These are phyloP conservation scores for Dendrocalamus latiflorus DNA, from an alignment of 202 grass and related monocot genomes.

Conservation along the genomic window DNA sequence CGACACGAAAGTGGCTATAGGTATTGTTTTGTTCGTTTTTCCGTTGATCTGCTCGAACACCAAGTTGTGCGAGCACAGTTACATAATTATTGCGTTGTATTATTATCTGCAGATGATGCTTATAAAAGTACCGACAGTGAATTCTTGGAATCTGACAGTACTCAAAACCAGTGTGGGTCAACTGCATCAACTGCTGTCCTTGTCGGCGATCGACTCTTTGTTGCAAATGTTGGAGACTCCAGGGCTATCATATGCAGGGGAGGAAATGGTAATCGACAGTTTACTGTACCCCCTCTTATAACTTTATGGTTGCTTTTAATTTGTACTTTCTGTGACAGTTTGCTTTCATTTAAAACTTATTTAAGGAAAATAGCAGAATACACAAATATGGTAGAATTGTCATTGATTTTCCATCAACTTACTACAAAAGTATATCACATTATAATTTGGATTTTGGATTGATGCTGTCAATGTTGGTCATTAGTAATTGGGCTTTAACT, in stretches of 20 bases:
- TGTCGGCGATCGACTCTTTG: slow-evolving; percentile 72
- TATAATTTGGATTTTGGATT: neutral
- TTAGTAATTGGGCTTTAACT: neutral
- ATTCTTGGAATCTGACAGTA: slow-evolving; percentile 86
- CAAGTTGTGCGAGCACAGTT: neutral
- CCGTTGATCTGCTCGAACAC: neutral
- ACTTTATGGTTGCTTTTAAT: neutral
- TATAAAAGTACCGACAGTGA: slow-evolving; percentile 86
- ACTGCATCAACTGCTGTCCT: slow-evolving; percentile 90
- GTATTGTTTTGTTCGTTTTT: slow-evolving; percentile 27
- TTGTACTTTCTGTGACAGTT: neutral
- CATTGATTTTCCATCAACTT: neutral
- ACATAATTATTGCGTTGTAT: neutral
- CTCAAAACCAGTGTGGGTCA: slow-evolving; percentile 77
- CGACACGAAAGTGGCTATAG: slow-evolving; percentile 85
- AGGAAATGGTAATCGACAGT: slow-evolving; percentile 55
- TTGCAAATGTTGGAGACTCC: slow-evolving; percentile 95
- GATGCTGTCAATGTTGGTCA: neutral
- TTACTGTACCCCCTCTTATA: neutral
- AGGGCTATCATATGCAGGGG: slow-evolving; percentile 76
- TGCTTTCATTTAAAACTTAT: neutral
- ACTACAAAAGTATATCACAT: neutral
- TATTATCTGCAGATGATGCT: slow-evolving; percentile 58
- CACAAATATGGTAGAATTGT: neutral
- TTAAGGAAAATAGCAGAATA: neutral